Conservation (phyloP, 192 early-diverging fungal species). For the Coemansia aciculifera region DNA sequence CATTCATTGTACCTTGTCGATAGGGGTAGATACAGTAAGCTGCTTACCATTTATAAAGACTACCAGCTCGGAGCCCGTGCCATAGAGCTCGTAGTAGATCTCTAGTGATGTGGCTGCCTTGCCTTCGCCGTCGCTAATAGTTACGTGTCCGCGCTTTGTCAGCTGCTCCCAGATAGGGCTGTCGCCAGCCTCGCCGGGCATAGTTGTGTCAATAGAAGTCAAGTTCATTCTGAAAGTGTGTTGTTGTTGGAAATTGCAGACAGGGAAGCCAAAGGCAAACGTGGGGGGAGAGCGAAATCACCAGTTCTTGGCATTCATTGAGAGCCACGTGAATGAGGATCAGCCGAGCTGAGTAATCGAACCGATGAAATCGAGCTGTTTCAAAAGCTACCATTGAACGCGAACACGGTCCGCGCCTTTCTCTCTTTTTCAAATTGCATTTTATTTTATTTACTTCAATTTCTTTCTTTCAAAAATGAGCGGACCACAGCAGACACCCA, state of each 20-base stretch:
- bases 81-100: slow-evolving; percentile 53
- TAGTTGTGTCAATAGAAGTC: slow-evolving; percentile 34
- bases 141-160: slow-evolving; percentile 40
- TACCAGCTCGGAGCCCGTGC: slow-evolving; percentile 21
- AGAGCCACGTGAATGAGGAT: not conserved
- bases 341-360: not conserved
- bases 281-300: not conserved
- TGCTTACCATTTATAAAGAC: slow-evolving; percentile 40
- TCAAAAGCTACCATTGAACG: not conserved
- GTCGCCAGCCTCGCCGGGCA: slow-evolving; percentile 45
- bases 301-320: not conserved
- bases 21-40: not conserved
- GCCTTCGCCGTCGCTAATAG: slow-evolving; percentile 11
- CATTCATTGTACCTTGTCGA: not conserved
- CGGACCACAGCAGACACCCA: slow-evolving; percentile 40
- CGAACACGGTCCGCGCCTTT: not conserved
- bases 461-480: slow-evolving; percentile 28
- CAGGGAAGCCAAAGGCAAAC: not conserved
- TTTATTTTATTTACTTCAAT: not conserved
- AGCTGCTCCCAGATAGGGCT: slow-evolving; percentile 44
- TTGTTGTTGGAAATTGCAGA: not conserved
- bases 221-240: slow-evolving; percentile 22
- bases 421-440: not conserved
- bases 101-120: not conserved
- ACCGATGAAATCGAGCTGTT: not conserved